A percentile compares a stretch with the other conserved stretches of the same genome.
phyloP scores from a whole-genome alignment of 768 basidiomycete genomes.

The Mycena vitilis region DNA sequence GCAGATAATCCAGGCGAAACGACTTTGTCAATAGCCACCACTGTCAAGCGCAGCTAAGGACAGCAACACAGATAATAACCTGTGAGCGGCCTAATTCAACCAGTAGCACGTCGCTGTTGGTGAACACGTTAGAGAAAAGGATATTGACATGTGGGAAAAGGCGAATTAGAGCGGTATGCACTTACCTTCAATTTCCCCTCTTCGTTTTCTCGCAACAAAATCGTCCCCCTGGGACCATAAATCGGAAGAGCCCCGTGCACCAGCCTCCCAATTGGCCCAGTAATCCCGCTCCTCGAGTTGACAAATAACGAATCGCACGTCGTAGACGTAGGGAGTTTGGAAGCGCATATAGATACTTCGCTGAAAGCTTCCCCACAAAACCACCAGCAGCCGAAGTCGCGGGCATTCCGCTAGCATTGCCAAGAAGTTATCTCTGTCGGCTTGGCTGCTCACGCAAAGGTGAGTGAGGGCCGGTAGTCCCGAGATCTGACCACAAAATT shows the following conservation, averaged over 20 bases:
- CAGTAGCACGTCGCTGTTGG: too few relatives aligned
- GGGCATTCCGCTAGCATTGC: not conserved
- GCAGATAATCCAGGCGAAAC: too few relatives aligned
- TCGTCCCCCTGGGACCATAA: not conserved
- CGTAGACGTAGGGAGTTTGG: not conserved
- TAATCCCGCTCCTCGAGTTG: not conserved
- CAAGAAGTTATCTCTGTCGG: not conserved
- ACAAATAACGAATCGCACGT: conserved; percentile 3
- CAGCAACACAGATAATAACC: too few relatives aligned
- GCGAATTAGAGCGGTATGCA: too few relatives aligned
- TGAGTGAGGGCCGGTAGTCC: not conserved
- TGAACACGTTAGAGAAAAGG: too few relatives aligned
- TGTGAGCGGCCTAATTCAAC: too few relatives aligned
- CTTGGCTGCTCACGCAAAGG: not conserved
- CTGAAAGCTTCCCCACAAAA: not conserved
- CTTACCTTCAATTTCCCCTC: not conserved
- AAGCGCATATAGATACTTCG: not conserved
- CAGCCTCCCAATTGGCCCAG: not conserved
- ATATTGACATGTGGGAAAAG: too few relatives aligned
- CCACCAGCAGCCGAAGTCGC: not conserved
- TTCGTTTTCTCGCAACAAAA: not conserved
- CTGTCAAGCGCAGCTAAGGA: too few relatives aligned
- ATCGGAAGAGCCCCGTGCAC: not conserved
- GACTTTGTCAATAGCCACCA: too few relatives aligned
- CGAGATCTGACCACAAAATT: not conserved